phyloP scores from a whole-genome alignment of 768 basidiomycete species.

The Russula griseocarnosa region DNA sequence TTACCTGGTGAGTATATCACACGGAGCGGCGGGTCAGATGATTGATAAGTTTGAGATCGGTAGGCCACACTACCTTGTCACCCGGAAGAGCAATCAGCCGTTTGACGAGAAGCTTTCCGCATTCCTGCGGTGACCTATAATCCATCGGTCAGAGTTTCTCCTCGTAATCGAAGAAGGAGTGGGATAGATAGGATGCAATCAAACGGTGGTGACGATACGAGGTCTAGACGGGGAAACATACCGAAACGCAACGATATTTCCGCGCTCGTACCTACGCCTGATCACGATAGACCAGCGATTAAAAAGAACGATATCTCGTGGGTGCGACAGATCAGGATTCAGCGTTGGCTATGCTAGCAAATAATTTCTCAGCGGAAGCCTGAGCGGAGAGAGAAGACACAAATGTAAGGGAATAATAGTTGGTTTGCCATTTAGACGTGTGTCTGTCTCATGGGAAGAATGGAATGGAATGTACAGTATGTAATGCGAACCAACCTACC shows the following conservation, averaged over 20 bases:
- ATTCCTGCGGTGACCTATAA: conserved; percentile 23
- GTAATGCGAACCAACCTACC: conserved; percentile 7
- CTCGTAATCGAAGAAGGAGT: background rate
- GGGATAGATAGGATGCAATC: background rate
- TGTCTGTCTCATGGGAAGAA: too few species aligned
- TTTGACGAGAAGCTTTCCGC: conserved; percentile 23
- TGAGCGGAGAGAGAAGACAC: too few species aligned
- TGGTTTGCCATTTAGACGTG: too few species aligned
- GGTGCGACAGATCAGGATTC: conserved; percentile 24
- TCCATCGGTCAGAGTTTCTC: background rate
- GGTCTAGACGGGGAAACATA: background rate
- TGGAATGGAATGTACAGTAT: background rate
- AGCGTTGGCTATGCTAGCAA: conserved; percentile 28
- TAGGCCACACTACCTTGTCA: conserved; percentile 18
- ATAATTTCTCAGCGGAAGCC: background rate
- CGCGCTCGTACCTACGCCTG: conserved; percentile 19
- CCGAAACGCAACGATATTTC: conserved; percentile 27
- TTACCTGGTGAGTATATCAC: conserved; percentile 18
- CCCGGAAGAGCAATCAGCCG: conserved; percentile 27
- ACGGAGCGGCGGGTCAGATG: background rate
- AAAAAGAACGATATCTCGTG: conserved; percentile 25
- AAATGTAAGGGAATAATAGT: too few species aligned
- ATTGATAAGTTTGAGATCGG: background rate
- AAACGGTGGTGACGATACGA: background rate
- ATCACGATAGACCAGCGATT: conserved; percentile 23